Percentiles rank a stretch among this genome's conserved stretches.
phyloP scores from a whole-genome alignment of 257 asterid genomes.

The Schizonepeta tenuifolia region DNA sequence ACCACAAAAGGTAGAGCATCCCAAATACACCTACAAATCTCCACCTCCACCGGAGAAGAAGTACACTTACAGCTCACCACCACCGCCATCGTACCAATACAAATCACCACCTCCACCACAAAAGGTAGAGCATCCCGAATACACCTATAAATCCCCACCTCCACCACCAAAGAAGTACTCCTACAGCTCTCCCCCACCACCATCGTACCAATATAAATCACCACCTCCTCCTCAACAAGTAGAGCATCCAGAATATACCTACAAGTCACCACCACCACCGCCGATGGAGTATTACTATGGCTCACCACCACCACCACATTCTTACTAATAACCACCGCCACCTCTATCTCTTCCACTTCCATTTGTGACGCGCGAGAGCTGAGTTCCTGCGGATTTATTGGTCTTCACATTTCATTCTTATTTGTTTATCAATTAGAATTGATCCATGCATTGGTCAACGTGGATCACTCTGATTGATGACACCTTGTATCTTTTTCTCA shows the following conservation, averaged over 20 bases:
- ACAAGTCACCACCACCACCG: too few relatives aligned
- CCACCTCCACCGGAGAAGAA: too few relatives aligned
- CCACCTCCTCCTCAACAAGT: too few relatives aligned
- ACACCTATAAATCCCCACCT: not conserved
- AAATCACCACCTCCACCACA: not conserved
- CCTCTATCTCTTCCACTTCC: not conserved
- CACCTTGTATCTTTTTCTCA: not conserved
- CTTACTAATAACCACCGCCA: not conserved
- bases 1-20: not conserved
- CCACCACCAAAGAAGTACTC: not conserved
- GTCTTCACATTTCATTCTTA: not conserved
- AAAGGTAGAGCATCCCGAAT: too few relatives aligned
- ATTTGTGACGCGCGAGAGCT: not conserved
- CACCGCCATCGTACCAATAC: not conserved
- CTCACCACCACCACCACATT: too few relatives aligned
- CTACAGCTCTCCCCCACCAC: not conserved
- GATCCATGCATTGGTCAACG: not conserved
- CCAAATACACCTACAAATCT: too few relatives aligned
- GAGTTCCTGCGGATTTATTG: not conserved
- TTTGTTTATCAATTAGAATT: not conserved
- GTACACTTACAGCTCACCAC: not conserved
- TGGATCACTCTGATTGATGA: not conserved
- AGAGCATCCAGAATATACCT: too few relatives aligned
- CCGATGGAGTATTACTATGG: too few relatives aligned
- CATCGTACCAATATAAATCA: not conserved